These are phyloP conservation scores for Apiospora phragmitis DNA, from an alignment of 2,329 filamentous ascomycete genomes.

Conservation along the genomic window DNA sequence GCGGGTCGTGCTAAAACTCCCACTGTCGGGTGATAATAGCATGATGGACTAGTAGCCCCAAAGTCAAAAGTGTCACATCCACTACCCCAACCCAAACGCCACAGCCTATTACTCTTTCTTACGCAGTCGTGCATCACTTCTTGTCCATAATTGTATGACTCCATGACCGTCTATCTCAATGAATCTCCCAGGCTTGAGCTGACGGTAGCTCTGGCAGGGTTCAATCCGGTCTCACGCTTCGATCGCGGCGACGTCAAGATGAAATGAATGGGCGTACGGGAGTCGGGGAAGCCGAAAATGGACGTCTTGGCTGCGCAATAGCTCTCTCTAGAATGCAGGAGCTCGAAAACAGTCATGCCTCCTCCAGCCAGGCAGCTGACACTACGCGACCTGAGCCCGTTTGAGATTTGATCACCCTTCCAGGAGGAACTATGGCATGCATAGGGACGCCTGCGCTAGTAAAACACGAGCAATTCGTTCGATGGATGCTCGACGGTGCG, in stretches of 20 bases:
- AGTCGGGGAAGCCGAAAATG: not conserved
- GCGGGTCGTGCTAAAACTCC: not conserved
- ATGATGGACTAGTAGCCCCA: not conserved
- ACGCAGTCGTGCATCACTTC: not conserved
- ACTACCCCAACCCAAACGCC: slow-evolving; percentile 3
- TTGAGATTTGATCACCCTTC: not conserved
- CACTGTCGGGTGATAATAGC: not conserved
- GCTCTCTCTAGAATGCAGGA: not conserved
- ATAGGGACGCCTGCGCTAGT: not conserved
- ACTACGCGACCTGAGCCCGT: not conserved
- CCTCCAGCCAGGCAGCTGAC: not conserved
- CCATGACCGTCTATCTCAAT: not conserved
- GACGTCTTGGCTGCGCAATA: not conserved
- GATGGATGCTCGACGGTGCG: not conserved
- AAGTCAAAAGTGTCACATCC: not conserved
- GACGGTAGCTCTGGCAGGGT: not conserved
- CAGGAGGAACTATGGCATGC: not conserved
- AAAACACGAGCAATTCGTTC: not conserved
- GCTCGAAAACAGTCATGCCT: not conserved
- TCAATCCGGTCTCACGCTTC: not conserved
- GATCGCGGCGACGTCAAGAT: not conserved
- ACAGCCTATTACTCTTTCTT: not conserved
- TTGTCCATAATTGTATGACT: not conserved
- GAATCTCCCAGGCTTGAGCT: not conserved
- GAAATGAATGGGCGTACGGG: not conserved